Conservation (phyloP, 2,329 filamentous ascomycete genomes). For the Neoscytalidium dimidiatum region DNA sequence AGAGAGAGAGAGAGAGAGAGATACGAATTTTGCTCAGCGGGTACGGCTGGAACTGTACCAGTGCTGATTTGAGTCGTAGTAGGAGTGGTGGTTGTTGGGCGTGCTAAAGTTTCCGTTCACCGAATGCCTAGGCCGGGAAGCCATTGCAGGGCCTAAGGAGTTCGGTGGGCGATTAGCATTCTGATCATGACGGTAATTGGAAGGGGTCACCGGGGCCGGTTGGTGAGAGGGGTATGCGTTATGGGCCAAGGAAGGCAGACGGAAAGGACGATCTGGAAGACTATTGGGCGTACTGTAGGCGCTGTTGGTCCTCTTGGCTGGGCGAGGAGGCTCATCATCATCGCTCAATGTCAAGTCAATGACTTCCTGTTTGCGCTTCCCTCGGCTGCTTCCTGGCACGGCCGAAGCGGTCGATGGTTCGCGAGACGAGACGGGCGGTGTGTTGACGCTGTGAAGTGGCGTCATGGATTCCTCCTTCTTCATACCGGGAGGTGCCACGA, state of each 20-base stretch:
- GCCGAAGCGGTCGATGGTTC: constrained; percentile 39
- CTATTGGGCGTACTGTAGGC: constrained; percentile 42
- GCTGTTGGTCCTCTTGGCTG: constrained; percentile 17
- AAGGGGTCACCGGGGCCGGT: constrained; percentile 11
- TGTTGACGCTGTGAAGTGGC: constrained; percentile 40
- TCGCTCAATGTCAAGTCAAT: constrained; percentile 53
- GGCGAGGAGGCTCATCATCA: constrained; percentile 39
- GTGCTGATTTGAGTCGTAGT: background rate
- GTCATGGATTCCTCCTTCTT: constrained; percentile 42
- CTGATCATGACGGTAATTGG: constrained; percentile 14
- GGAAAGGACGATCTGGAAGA: constrained; percentile 29
- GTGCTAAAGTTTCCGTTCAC: constrained; percentile 14
- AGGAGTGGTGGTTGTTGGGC: background rate
- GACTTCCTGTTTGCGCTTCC: constrained; percentile 49
- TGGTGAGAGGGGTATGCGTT: constrained; percentile 15
- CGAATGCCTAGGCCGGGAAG: constrained; percentile 16
- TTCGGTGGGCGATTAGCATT: constrained; percentile 16
- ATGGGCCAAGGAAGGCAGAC: constrained; percentile 7
- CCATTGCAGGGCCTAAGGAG: constrained; percentile 8
- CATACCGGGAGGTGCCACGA: constrained; percentile 36
- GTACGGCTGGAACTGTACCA: constrained; percentile 5
- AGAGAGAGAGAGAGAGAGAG: too few species aligned
- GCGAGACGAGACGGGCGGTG: constrained; percentile 49
- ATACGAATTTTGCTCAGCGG: background rate
- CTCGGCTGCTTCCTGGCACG: constrained; percentile 34